phyloP scores from a whole-genome alignment of 169 alveolate species.

The Neospora caninum region DNA sequence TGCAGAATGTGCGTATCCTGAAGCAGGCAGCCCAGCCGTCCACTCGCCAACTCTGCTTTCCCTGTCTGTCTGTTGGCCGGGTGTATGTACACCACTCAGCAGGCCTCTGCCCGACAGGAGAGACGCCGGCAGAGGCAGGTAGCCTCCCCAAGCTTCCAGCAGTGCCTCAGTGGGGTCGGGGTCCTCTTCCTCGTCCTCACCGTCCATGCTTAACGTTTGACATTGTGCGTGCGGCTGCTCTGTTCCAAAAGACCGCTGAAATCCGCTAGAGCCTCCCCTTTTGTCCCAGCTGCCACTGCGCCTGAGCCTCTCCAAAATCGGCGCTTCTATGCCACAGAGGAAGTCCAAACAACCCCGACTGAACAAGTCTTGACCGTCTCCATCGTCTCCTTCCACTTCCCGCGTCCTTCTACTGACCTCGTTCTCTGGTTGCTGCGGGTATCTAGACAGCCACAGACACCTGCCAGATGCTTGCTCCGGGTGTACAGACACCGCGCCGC shows the following conservation, averaged over 20 bases:
- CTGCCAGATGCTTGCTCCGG: too few species aligned
- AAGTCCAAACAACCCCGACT: constrained; percentile 7
- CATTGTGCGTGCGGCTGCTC: background rate
- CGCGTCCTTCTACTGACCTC: background rate
- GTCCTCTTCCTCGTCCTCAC: background rate
- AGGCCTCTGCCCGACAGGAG: background rate
- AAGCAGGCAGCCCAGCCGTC: too few species aligned
- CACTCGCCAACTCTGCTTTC: too few species aligned
- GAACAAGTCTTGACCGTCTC: background rate
- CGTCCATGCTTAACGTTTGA: background rate
- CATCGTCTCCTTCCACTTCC: background rate
- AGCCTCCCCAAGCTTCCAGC: background rate
- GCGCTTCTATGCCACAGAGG: constrained; percentile 5
- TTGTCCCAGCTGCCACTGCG: background rate
- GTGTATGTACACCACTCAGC: background rate
- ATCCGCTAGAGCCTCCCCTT: background rate
- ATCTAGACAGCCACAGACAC: too few species aligned
- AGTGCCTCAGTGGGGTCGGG: background rate
- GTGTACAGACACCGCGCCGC: too few species aligned
- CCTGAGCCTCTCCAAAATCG: background rate
- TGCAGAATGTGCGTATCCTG: too few species aligned
- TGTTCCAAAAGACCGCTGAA: background rate
- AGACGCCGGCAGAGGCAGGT: background rate
- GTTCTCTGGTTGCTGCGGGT: too few species aligned
- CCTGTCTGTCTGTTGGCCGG: too few species aligned